Percentiles rank a stretch among this genome's conserved stretches.
These are phyloP conservation scores for Paralagenidium karlingii DNA, from an alignment of 352 stramenopile genomes.

Conservation along the genomic window DNA sequence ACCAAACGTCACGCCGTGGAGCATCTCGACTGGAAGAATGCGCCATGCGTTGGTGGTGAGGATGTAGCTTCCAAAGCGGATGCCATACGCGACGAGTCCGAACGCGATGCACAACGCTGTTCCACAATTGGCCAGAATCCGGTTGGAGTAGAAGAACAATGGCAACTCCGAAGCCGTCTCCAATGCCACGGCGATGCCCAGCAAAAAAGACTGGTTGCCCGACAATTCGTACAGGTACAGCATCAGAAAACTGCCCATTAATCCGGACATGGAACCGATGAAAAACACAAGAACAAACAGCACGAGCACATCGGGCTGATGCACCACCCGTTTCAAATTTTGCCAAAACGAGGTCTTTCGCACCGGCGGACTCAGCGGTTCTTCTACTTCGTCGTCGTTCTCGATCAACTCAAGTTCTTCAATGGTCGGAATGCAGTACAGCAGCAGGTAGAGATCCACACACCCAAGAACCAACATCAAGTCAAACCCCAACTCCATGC, in stretches of 20 bases:
- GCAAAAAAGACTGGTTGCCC: slow-evolving; percentile 37
- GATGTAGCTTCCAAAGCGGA: slow-evolving; percentile 50
- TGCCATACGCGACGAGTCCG: slow-evolving; percentile 31
- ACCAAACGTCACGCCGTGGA: slow-evolving; percentile 61
- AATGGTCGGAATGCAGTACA: slow-evolving; percentile 32
- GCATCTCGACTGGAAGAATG: slow-evolving; percentile 40
- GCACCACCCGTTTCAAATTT: slow-evolving; percentile 23
- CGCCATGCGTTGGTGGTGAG: slow-evolving; percentile 49
- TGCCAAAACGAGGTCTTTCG: slow-evolving; percentile 9
- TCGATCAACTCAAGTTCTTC: too few species aligned
- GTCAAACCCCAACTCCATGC: slow-evolving; percentile 72
- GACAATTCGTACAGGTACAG: slow-evolving; percentile 64
- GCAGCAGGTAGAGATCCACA: slow-evolving; percentile 41
- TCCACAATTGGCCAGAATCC: slow-evolving; percentile 45
- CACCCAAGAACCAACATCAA: slow-evolving; percentile 45
- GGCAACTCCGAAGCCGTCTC: slow-evolving; percentile 63
- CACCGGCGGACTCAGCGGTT: not conserved
- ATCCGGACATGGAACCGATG: slow-evolving; percentile 34
- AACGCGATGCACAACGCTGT: slow-evolving; percentile 36
- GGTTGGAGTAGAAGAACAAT: slow-evolving; percentile 62
- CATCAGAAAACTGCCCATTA: slow-evolving; percentile 63
- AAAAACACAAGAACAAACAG: slow-evolving; percentile 55
- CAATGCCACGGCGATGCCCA: slow-evolving; percentile 51
- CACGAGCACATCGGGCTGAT: slow-evolving; percentile 43
- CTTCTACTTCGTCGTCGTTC: slow-evolving; percentile 3